Percentiles rank a stretch among this genome's conserved stretches.
phyloP scores from a whole-genome alignment of 495 filamentous ascomycete species.

The Penicillium salamii region DNA sequence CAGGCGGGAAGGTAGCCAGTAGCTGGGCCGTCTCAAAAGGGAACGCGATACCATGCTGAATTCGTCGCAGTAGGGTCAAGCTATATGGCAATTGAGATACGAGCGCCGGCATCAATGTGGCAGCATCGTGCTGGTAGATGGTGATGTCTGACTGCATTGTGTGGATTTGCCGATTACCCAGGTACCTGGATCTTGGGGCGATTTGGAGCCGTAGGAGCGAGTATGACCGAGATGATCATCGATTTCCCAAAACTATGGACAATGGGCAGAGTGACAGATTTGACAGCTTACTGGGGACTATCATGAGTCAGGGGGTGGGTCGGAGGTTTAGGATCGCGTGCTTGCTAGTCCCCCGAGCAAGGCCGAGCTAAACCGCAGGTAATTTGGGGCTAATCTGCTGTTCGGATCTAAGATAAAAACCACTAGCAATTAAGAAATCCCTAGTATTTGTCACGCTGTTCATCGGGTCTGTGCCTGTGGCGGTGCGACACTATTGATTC shows the following conservation, averaged over 20 bases:
- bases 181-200: conserved; percentile 11
- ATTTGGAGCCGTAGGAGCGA: background rate
- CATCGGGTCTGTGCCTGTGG: conserved; percentile 20
- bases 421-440: background rate
- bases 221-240: conserved; percentile 1
- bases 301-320: conserved; percentile 2
- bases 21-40: conserved; percentile 39
- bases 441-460: conserved; percentile 22
- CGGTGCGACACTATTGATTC: conserved; percentile 30
- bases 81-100: conserved; percentile 51
- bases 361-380: conserved; percentile 1
- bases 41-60: conserved; percentile 50
- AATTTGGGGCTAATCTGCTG: background rate
- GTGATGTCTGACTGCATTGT: conserved; percentile 1
- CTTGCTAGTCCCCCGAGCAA: background rate
- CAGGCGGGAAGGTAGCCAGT: conserved; percentile 37
- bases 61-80: conserved; percentile 53
- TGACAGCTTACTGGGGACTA: background rate
- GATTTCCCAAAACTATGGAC: background rate
- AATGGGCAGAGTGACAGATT: conserved; percentile 18
- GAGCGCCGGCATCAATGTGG: conserved; percentile 44
- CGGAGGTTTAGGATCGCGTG: background rate
- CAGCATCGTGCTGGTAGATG: conserved; percentile 37
- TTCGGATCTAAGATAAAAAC: background rate
- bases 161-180: background rate